Base-by-base conservation (phyloP, 1,139 yeast species). In the Hemisphaericaspora lyxosophila region DNA sequence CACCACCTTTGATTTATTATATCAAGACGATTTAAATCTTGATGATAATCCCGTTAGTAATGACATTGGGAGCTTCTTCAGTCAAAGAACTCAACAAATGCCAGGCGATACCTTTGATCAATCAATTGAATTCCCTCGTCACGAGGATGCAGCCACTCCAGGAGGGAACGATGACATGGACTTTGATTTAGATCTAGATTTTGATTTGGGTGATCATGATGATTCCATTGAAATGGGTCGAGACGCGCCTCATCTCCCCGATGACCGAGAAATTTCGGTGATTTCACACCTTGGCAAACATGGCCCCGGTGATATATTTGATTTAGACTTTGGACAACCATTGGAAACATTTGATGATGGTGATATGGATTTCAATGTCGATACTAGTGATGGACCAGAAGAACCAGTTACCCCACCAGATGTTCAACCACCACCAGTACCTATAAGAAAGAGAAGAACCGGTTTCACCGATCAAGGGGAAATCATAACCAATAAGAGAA, bases 1-100 rank as follows among this genome's bases (percentile, higher is more conserved):
- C 30, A 84, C 96, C 0, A 87, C 82, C 40, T 75, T 80, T 34
- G 95, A 88, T 54, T 76, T 87, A 48, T 64, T 85, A 34, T 75
- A 73, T 47, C 83, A 79, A 49, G 85, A 80, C 31, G 84, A 81
- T 29, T 67, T 84, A 48, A 72, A 73, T 34, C 72, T 84, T 48
- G 83, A 77, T 43, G 59, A 51, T 30, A 18, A 26, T 15, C 26
- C 28, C 11, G 29, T 9, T 13, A 27, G 22, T 26, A 32, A 15
- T 4, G 29, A 27, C 28, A 27, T 43, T 4, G 44, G 44, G 19
- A 36, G 47, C 12, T 17, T 42, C 4, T 43, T 45, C 17, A 41
- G 43, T 35, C 48, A 43, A 14, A 17, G 34, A 29, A 33, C 15
- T 17, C 34, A 33, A 32, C 29, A 15, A 46, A 31, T 23, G 6